These are phyloP conservation scores for Lentinula boryana DNA, from an alignment of 768 basidiomycete genomes.

Conservation along the genomic window DNA sequence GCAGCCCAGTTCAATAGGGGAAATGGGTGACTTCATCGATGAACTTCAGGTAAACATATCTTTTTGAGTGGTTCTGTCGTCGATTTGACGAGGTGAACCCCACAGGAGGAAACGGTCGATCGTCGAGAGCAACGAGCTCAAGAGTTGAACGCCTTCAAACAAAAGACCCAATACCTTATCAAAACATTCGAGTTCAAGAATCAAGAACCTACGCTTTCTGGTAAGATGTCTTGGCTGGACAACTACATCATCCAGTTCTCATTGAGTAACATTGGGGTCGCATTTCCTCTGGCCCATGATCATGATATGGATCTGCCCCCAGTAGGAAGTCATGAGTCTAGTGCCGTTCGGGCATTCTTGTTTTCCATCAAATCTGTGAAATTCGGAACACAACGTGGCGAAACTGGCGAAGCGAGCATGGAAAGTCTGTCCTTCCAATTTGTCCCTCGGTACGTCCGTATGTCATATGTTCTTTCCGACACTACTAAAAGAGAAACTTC, in stretches of 20 bases:
- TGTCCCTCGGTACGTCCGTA: constrained; percentile 61
- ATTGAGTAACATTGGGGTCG: constrained; percentile 74
- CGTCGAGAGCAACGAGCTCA: constrained; percentile 70
- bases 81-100: constrained; percentile 5
- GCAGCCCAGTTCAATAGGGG: constrained; percentile 89
- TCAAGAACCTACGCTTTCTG: constrained; percentile 24
- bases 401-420: constrained; percentile 73
- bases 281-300: constrained; percentile 75
- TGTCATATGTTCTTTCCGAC: neutral
- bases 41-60: constrained; percentile 58
- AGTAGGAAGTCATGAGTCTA: constrained; percentile 29
- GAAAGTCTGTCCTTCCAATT: constrained; percentile 81
- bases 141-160: constrained; percentile 80
- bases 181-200: constrained; percentile 64
- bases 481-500: constrained; percentile 10
- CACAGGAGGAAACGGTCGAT: constrained; percentile 67
- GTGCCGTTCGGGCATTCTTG: constrained; percentile 72
- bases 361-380: constrained; percentile 73
- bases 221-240: constrained; percentile 47
- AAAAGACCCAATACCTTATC: constrained; percentile 69
- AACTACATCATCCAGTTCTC: constrained; percentile 47
- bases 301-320: constrained; percentile 48
- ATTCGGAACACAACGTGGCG: constrained; percentile 69
- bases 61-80: neutral
- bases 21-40: constrained; percentile 86